Percentiles rank a stretch among this genome's conserved stretches.
Conservation (phyloP, 768 basidiomycete species). For the Sutorius australiensis region DNA sequence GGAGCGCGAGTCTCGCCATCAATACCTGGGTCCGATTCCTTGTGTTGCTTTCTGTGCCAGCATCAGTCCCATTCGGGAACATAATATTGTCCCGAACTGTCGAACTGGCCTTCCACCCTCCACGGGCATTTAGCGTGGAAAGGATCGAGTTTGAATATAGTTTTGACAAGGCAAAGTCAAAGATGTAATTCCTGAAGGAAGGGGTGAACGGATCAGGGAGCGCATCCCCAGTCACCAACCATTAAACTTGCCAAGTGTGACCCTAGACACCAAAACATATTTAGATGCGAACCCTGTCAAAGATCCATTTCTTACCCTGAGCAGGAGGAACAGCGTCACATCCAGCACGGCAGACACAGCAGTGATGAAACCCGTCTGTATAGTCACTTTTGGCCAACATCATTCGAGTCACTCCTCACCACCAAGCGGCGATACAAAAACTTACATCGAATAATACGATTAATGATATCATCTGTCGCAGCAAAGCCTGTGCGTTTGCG, state of each 20-base stretch:
- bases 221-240: too few relatives aligned
- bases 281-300: neutral
- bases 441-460: constrained; percentile 41
- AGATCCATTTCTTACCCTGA: constrained; percentile 7
- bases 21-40: too few relatives aligned
- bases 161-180: too few relatives aligned
- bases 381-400: constrained; percentile 17
- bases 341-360: constrained; percentile 17
- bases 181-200: too few relatives aligned
- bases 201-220: too few relatives aligned
- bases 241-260: neutral
- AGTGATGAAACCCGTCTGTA: constrained; percentile 29
- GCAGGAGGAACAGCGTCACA: constrained; percentile 20
- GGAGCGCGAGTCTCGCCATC: too few relatives aligned
- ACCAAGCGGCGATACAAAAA: neutral
- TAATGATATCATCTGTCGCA: constrained; percentile 34
- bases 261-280: neutral
- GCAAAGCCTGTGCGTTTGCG: constrained; percentile 42
- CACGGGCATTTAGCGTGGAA: too few relatives aligned
- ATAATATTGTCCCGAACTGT: too few relatives aligned
- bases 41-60: too few relatives aligned
- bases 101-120: too few relatives aligned
- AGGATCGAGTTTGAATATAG: too few relatives aligned
- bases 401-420: neutral
- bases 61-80: too few relatives aligned